A percentile compares a stretch with the other conserved stretches of the same genome.
Evolutionary conservation across 1,284 basidiomycete species (phyloP).

Genomic region (Rhodotorula sp.): DNA sequence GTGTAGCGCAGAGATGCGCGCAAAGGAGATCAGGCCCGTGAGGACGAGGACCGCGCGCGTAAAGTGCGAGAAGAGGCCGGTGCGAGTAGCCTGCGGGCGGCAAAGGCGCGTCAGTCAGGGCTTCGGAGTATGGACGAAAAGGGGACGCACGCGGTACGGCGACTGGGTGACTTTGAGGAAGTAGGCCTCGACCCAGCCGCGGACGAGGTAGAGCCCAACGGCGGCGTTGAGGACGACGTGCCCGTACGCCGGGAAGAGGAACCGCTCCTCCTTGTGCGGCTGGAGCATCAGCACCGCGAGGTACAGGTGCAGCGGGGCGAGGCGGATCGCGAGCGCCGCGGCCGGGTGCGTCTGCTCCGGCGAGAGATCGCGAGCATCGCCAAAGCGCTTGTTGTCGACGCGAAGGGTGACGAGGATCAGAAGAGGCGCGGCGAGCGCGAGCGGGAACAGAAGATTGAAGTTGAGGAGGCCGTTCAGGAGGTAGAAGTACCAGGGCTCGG

Average conservation of each 20-base stretch:
- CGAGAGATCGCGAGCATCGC: slow-evolving; percentile 49
- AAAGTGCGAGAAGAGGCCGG: slow-evolving; percentile 71
- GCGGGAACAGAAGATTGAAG: slow-evolving; percentile 82
- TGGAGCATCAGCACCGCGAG: slow-evolving; percentile 74
- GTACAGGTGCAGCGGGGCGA: slow-evolving; percentile 90
- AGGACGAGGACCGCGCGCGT: slow-evolving; percentile 70
- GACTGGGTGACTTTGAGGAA: slow-evolving; percentile 76
- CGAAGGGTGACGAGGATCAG: slow-evolving; percentile 72
- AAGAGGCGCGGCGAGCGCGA: slow-evolving; percentile 79
- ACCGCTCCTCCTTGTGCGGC: slow-evolving; percentile 95
- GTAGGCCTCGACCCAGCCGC: slow-evolving; percentile 79
- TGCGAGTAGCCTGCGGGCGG: slow-evolving; percentile 66
- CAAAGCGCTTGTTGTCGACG: slow-evolving; percentile 77
- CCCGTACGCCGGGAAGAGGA: slow-evolving; percentile 94
- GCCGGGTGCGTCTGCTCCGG: slow-evolving; percentile 43
- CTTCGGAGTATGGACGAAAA: neutral
- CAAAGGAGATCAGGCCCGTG: slow-evolving; percentile 69
- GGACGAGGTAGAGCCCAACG: slow-evolving; percentile 74
- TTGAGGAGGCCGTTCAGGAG: slow-evolving; percentile 83
- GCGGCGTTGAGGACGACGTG: slow-evolving; percentile 93
- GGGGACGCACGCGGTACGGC: slow-evolving; percentile 68
- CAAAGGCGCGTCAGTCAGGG: neutral
- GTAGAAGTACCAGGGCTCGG: slow-evolving; percentile 83
- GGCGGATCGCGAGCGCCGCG: slow-evolving; percentile 66
- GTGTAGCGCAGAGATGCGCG: slow-evolving; percentile 77